Evolutionary conservation across 257 asterid species (phyloP).

Genomic region (Solanum rostratum): DNA sequence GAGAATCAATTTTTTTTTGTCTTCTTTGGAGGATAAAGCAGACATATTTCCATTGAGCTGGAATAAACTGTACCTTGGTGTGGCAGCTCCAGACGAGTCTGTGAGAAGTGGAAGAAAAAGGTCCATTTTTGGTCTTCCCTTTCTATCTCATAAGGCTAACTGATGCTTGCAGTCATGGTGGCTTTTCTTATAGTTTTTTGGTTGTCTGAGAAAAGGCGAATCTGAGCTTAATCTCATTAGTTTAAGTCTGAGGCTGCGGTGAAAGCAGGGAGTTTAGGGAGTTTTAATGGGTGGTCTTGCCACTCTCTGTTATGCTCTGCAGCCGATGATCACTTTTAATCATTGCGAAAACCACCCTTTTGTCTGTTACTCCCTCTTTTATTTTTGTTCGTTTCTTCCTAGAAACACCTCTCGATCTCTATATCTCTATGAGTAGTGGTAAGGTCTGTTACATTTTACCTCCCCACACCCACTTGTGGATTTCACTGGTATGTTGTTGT

Average conservation of each 20-base stretch:
- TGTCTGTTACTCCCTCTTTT: background rate
- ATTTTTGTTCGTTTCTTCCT: background rate
- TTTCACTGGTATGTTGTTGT: too few species aligned
- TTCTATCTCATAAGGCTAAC: background rate
- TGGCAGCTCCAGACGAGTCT: background rate
- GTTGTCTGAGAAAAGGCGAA: background rate
- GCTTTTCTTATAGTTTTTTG: background rate
- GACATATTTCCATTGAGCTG: too few species aligned
- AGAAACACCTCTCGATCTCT: too few species aligned
- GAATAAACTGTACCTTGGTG: background rate
- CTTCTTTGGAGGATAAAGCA: too few species aligned
- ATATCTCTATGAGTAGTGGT: too few species aligned
- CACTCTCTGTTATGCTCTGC: background rate
- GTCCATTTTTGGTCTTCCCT: background rate
- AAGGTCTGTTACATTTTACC: too few species aligned
- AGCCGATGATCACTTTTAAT: conserved; percentile 7
- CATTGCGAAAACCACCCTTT: background rate
- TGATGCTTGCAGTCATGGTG: background rate
- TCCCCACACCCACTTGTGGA: too few species aligned
- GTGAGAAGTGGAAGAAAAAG: background rate
- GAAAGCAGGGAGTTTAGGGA: background rate
- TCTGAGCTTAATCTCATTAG: background rate
- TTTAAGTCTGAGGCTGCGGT: conserved; percentile 4
- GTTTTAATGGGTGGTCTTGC: conserved; percentile 8
- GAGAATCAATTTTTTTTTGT: background rate